Conservation (phyloP, 169 alveolate genomes). For the Plasmodium gonderi region DNA sequence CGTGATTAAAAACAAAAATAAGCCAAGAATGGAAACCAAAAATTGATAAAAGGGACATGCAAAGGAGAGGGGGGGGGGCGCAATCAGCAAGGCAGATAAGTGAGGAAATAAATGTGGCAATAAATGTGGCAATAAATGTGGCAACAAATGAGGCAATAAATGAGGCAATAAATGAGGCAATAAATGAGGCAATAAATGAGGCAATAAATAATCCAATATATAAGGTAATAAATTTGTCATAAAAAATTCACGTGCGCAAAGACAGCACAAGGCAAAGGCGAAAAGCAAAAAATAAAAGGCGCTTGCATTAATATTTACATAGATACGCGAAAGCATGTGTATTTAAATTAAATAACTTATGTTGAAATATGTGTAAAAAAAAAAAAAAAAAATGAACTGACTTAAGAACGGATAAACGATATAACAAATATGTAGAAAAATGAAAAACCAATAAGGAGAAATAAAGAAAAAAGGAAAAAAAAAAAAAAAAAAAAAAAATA, state of each 20-base stretch:
- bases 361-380: no score
- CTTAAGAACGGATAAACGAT: not conserved
- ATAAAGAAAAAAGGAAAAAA: not conserved
- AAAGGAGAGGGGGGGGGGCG: no score
- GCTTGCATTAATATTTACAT: not conserved
- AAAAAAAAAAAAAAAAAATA: not conserved
- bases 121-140: no score
- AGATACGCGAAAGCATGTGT: not conserved
- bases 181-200: not conserved
- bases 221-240: not conserved
- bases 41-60: no score
- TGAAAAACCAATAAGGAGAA: not conserved
- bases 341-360: not conserved
- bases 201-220: not conserved
- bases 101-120: no score
- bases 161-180: no score
- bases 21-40: no score
- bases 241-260: not conserved
- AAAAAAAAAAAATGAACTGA: no score
- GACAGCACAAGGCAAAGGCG: not conserved
- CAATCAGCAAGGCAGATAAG: no score
- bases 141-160: no score
- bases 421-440: not conserved
- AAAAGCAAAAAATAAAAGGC: not conserved
- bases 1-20: no score